Conservation (phyloP, 768 basidiomycete species). For the Trametopsis cervina region DNA sequence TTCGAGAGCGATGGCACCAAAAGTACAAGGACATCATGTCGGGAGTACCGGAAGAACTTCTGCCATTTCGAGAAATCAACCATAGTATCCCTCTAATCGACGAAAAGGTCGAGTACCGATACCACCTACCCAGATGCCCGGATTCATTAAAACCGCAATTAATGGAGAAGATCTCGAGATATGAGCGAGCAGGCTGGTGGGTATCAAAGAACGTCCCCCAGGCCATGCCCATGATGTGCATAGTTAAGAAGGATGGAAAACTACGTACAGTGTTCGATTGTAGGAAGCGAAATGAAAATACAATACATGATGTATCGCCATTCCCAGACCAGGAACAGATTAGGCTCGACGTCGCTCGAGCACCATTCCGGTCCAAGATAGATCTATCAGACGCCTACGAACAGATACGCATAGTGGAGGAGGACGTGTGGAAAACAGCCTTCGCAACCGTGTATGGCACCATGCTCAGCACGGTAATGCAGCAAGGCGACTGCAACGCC, state of each 20-base stretch:
- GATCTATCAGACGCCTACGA: slow-evolving; percentile 37
- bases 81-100: too few relatives aligned
- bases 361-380: slow-evolving; percentile 30
- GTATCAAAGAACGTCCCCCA: slow-evolving; percentile 7
- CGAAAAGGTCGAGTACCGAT: too few relatives aligned
- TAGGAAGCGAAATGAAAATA: slow-evolving; percentile 35
- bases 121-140: slow-evolving; percentile 27
- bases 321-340: too few relatives aligned
- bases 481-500: too few relatives aligned
- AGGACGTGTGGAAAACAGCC: too few relatives aligned
- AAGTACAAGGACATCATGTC: too few relatives aligned
- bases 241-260: slow-evolving; percentile 28
- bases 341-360: slow-evolving; percentile 29
- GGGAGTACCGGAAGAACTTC: too few relatives aligned
- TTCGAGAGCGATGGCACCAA: too few relatives aligned
- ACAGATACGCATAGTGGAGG: slow-evolving; percentile 27
- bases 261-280: slow-evolving; percentile 31
- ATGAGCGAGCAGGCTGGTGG: slow-evolving; percentile 31
- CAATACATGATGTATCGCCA: slow-evolving; percentile 30
- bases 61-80: slow-evolving; percentile 7
- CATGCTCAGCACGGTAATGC: too few relatives aligned
- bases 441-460: too few relatives aligned
- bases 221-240: too few relatives aligned
- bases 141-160: slow-evolving; percentile 23
- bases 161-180: slow-evolving; percentile 24